Evolutionary conservation across 1,139 yeast genomes (phyloP).

Genomic region (Scheffersomyces parashehatae): DNA sequence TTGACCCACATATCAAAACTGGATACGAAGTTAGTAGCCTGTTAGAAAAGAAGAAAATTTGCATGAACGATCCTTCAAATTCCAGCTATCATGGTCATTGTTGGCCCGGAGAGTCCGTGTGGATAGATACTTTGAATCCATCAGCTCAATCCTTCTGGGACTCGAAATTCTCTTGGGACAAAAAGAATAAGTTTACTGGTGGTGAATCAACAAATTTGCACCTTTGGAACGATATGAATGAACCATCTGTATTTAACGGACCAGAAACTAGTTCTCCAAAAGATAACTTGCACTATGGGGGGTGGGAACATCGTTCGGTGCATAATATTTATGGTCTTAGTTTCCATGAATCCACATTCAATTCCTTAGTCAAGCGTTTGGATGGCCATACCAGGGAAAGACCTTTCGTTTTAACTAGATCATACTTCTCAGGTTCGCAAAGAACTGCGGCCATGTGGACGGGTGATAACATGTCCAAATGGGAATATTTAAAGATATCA

Average conservation of each 20-base stretch:
- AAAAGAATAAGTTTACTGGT: constrained; percentile 39
- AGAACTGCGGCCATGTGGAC: constrained; percentile 95
- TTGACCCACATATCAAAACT: constrained; percentile 87
- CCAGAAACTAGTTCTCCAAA: constrained; percentile 91
- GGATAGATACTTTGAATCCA: constrained; percentile 87
- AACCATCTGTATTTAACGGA: constrained; percentile 92
- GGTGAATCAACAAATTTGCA: constrained; percentile 60
- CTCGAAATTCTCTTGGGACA: constrained; percentile 22
- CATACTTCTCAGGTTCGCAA: constrained; percentile 90
- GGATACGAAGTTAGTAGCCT: constrained; percentile 66
- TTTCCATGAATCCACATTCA: constrained; percentile 76
- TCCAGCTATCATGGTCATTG: constrained; percentile 78
- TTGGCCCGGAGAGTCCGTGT: constrained; percentile 97
- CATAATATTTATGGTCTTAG: constrained; percentile 85
- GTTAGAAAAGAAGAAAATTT: constrained; percentile 36
- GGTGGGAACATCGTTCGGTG: constrained; percentile 87
- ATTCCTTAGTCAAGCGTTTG: constrained; percentile 59
- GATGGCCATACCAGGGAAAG: constrained; percentile 48
- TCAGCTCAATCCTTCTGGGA: constrained; percentile 63
- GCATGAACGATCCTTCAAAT: constrained; percentile 41
- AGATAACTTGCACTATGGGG: constrained; percentile 74
- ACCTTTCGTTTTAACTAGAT: constrained; percentile 87
- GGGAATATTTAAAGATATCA: constrained; percentile 82
- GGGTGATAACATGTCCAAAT: constrained; percentile 91
- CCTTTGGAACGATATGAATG: constrained; percentile 98